phyloP scores from a whole-genome alignment of 768 basidiomycete genomes.

The Auriculariales sp. region DNA sequence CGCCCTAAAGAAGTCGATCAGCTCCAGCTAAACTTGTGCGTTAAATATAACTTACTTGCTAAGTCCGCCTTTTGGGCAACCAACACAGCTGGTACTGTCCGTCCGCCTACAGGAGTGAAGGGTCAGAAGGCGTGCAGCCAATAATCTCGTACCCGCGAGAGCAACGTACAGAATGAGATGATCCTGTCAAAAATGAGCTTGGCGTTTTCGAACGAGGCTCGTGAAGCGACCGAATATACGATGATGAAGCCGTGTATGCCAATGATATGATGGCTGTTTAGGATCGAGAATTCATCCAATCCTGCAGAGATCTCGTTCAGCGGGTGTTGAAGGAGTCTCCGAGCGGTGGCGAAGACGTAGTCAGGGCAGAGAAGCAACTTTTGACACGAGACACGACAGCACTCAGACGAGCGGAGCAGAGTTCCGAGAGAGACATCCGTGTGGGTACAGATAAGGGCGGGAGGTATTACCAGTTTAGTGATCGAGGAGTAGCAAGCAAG shows the following conservation, averaged over 20 bases:
- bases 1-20: slow-evolving; percentile 14
- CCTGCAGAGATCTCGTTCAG: too few relatives aligned
- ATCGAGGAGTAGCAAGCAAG: too few relatives aligned
- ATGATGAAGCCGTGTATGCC: slow-evolving; percentile 96
- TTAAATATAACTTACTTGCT: slow-evolving; percentile 43
- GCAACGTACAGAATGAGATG: slow-evolving; percentile 67
- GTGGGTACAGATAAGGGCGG: too few relatives aligned
- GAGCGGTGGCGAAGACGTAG: slow-evolving; percentile 31
- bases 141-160: too few relatives aligned
- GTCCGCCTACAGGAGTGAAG: too few relatives aligned
- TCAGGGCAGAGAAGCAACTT: too few relatives aligned
- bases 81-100: slow-evolving; percentile 81
- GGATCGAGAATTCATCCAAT: slow-evolving; percentile 94
- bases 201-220: slow-evolving; percentile 89
- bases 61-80: slow-evolving; percentile 90
- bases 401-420: too few relatives aligned
- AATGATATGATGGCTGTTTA: slow-evolving; percentile 87
- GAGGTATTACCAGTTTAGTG: too few relatives aligned
- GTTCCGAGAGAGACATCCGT: too few relatives aligned
- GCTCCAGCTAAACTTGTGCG: slow-evolving; percentile 4
- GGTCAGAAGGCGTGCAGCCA: too few relatives aligned
- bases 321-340: too few relatives aligned
- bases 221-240: slow-evolving; percentile 88
- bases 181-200: slow-evolving; percentile 90
- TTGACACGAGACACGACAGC: too few relatives aligned